A percentile compares a stretch with the other conserved stretches of the same genome.
These are phyloP conservation scores for Pyrus pyrifolia DNA, from an alignment of 306 rosid genomes.

Conservation along the genomic window DNA sequence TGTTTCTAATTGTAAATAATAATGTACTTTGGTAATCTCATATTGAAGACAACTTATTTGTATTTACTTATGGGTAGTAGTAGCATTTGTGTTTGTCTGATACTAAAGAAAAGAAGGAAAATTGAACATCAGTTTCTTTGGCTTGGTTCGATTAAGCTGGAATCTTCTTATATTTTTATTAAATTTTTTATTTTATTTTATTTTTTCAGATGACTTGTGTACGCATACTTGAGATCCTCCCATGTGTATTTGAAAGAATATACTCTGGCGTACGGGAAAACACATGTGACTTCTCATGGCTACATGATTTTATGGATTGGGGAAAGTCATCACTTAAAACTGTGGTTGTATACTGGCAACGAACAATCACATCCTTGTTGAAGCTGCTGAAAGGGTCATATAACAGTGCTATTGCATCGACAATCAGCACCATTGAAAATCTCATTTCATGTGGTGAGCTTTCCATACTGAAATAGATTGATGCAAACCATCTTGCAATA, in stretches of 20 bases:
- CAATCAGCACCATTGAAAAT: slow-evolving; percentile 57
- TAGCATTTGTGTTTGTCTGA: background rate
- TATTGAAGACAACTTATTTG: background rate
- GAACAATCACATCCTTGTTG: slow-evolving; percentile 53
- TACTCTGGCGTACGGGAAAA: slow-evolving; percentile 25
- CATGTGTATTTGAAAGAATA: slow-evolving; percentile 54
- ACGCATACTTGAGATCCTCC: slow-evolving; percentile 87
- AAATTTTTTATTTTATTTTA: slow-evolving; percentile 1
- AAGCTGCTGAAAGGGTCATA: slow-evolving; percentile 49
- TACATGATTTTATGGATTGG: slow-evolving; percentile 80
- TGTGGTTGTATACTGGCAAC: slow-evolving; percentile 77
- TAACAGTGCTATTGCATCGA: slow-evolving; percentile 33
- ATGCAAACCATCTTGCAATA: background rate
- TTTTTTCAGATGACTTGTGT: slow-evolving; percentile 92
- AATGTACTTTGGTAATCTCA: background rate
- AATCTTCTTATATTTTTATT: slow-evolving; percentile 10
- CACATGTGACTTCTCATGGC: slow-evolving; percentile 56
- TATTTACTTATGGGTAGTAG: background rate
- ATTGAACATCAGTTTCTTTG: background rate
- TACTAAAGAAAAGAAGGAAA: no score
- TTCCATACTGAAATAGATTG: background rate
- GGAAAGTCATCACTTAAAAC: slow-evolving; percentile 89
- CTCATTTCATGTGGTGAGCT: slow-evolving; percentile 60
- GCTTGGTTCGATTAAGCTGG: slow-evolving; percentile 17
- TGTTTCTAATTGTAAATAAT: background rate